Evolutionary conservation across 805 yeast genomes (phyloP).

Genomic region (Pachysolen tannophilus): DNA sequence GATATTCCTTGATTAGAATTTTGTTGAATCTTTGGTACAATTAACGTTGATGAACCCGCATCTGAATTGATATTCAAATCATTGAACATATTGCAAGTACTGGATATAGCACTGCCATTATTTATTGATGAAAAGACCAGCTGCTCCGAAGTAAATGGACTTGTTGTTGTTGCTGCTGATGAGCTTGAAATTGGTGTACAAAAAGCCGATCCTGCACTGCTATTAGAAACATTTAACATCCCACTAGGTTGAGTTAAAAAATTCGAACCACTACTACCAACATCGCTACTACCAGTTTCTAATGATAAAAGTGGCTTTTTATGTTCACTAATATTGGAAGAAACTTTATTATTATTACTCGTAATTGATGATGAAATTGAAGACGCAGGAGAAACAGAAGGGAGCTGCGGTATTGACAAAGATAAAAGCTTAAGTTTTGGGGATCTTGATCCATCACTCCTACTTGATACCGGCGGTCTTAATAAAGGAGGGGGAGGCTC

Average conservation of each 20-base stretch:
- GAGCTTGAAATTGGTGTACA: not conserved
- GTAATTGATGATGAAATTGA: not conserved
- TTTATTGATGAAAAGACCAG: not conserved
- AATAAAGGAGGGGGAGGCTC: conserved; percentile 31
- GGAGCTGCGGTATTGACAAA: conserved; percentile 13
- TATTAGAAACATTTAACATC: too few species aligned
- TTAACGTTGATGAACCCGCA: too few species aligned
- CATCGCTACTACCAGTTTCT: too few species aligned
- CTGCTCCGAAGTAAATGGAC: conserved; percentile 9
- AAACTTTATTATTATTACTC: not conserved
- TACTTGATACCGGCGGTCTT: conserved; percentile 36
- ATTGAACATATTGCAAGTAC: conserved; percentile 1
- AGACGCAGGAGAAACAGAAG: not conserved
- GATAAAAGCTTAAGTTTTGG: conserved; percentile 19
- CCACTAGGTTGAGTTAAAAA: too few species aligned
- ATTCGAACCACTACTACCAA: too few species aligned
- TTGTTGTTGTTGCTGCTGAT: not conserved
- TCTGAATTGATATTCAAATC: conserved; percentile 2
- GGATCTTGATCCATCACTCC: conserved; percentile 18
- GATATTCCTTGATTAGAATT: too few species aligned
- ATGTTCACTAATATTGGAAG: not conserved
- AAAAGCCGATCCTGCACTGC: too few species aligned
- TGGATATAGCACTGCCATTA: conserved; percentile 2
- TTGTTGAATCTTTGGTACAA: too few species aligned
- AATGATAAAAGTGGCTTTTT: conserved; percentile 3